Conservation (phyloP, 2,329 filamentous ascomycete species). For the Alternaria sp. region DNA sequence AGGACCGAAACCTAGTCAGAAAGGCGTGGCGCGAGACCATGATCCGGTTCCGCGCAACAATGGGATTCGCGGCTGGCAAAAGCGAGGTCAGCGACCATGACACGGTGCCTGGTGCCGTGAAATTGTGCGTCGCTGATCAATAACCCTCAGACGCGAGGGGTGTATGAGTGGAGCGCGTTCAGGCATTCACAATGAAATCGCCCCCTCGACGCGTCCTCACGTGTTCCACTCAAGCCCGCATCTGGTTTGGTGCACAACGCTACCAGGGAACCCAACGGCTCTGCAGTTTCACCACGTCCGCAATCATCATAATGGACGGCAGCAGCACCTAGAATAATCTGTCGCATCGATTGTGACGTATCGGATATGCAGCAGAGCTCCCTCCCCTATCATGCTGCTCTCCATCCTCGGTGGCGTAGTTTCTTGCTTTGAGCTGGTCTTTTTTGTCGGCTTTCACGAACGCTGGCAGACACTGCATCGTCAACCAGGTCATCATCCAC, state of each 20-base stretch:
- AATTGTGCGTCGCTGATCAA: conserved; percentile 27
- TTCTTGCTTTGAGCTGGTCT: neutral
- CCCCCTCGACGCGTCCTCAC: conserved; percentile 22
- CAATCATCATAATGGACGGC: neutral
- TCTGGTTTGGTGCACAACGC: conserved; percentile 5
- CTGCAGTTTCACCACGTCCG: conserved; percentile 11
- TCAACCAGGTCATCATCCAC: neutral
- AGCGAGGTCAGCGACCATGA: conserved; percentile 13
- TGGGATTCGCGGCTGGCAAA: conserved; percentile 17
- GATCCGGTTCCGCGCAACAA: conserved; percentile 30
- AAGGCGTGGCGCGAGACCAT: conserved; percentile 16
- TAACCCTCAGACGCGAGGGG: conserved; percentile 11
- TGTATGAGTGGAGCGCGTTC: conserved; percentile 11
- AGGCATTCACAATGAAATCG: conserved; percentile 12
- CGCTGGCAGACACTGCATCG: neutral
- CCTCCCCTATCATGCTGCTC: neutral
- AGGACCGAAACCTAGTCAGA: conserved; percentile 25
- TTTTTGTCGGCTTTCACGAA: too few species aligned
- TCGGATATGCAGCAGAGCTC: neutral
- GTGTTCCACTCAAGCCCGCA: conserved; percentile 14
- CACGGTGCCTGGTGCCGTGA: conserved; percentile 21
- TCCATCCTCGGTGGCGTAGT: neutral
- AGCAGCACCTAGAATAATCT: neutral
- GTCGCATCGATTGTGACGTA: conserved; percentile 4
- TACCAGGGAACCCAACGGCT: conserved; percentile 16